Evolutionary conservation across 2,329 filamentous ascomycete genomes (phyloP).

Genomic region (Metarhizium anisopliae): DNA sequence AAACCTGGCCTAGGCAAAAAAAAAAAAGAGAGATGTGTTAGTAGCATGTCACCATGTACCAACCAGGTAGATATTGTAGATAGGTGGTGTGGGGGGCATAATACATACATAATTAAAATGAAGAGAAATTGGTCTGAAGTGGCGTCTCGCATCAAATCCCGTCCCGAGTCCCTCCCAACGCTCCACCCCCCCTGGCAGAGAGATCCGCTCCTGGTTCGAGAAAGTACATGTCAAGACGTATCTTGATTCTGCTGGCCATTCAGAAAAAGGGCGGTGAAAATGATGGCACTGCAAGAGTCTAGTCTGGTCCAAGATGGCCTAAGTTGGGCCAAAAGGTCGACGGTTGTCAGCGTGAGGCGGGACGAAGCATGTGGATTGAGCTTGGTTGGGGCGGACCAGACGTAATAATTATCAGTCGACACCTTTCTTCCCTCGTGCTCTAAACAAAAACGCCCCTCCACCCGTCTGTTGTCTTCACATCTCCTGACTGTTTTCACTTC

Average conservation of each 20-base stretch:
- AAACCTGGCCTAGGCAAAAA: background rate
- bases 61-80: background rate
- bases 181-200: background rate
- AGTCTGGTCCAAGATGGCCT: background rate
- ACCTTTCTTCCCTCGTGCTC: background rate
- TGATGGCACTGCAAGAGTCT: conserved; percentile 5
- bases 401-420: too few relatives aligned
- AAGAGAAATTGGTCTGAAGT: background rate
- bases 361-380: background rate
- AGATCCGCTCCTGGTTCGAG: background rate
- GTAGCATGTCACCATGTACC: too few relatives aligned
- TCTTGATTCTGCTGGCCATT: conserved; percentile 1
- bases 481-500: background rate
- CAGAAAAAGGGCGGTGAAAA: conserved; percentile 13
- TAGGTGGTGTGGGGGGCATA: background rate
- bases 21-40: background rate
- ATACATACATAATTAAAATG: background rate
- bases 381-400: background rate
- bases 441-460: conserved; percentile 5
- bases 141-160: background rate
- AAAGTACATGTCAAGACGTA: background rate
- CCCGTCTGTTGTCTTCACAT: background rate
- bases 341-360: background rate
- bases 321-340: background rate
- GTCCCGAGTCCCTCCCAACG: background rate